Evolutionary conservation across 2,329 filamentous ascomycete species (phyloP), one percentile per base, ranked within the genome.

Genomic region (Penicillium sp.): DNA sequence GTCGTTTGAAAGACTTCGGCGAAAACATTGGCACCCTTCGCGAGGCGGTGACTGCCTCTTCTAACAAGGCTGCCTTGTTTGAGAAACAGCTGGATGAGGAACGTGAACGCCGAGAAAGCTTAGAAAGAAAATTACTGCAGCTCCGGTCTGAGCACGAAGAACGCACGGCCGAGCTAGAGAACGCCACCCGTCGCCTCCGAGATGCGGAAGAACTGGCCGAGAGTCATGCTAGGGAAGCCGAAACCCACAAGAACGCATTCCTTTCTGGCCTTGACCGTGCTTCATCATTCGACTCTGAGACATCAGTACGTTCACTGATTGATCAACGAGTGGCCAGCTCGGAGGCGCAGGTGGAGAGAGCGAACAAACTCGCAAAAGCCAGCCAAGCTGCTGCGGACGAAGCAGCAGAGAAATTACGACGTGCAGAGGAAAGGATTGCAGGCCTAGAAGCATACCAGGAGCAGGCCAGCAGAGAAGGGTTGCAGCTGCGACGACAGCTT

Each of bases 361-460:
- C 94, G 17, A 96, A 92, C 70, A 84, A 83, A 2, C 81, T 98
- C 74, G 92, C 93, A 30, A 91, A 90, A 76, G 92, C 92, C 72
- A 96, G 97, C 69, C 93, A 97, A 75, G 85, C 90, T 64, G 93
- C 96, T 62, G 94, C 93, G 1, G 92, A 99, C 75, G 81, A 84
- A 29, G 93, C 93, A 3, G 90, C 92, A 0, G 93, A 97, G 73
- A 96, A 93, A 75, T 84, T 99, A 57, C 90, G 95, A 57, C 90
- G 90, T 62, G 95, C 95, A 3, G 96, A 99, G 78, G 96, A 98
- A 80, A 89, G 95, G 47, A 98, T 99, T 75, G 96, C 95, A 5
- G 95, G 95, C 7, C 85, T 99, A 3, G 95, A 99, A 76, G 92
- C 93, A 30, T 98, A 98, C 76, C 95, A 99, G 78, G 95, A 99